These are phyloP conservation scores for Fraxinus platypoda DNA, from an alignment of 305 asterid species.

Conservation along the genomic window DNA sequence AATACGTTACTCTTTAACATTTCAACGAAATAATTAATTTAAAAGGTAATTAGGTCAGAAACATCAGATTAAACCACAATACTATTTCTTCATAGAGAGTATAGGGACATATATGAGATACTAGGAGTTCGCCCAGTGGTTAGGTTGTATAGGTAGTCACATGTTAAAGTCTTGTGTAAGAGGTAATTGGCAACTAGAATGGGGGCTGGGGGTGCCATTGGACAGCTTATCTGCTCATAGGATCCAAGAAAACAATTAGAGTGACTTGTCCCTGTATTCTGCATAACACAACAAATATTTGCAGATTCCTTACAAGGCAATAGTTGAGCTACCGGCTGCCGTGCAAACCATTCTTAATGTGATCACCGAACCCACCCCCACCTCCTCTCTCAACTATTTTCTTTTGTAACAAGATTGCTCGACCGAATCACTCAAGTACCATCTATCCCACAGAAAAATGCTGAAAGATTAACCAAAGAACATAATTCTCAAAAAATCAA, in stretches of 20 bases:
- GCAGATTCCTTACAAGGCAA: neutral
- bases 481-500: constrained; percentile 6
- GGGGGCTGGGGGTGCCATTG: neutral
- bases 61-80: neutral
- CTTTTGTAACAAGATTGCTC: neutral
- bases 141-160: neutral
- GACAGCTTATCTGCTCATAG: neutral
- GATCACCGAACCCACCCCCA: neutral
- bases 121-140: neutral
- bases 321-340: neutral
- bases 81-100: neutral
- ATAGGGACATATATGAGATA: neutral
- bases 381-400: neutral
- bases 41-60: neutral
- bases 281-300: neutral
- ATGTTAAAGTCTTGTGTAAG: neutral
- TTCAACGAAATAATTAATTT: neutral
- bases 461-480: neutral
- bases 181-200: neutral
- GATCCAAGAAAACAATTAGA: neutral
- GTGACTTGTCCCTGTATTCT: neutral
- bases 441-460: neutral
- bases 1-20: neutral
- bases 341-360: neutral
- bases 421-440: neutral